Percentiles rank a stretch among this genome's conserved stretches.
phyloP scores from a whole-genome alignment of 257 asterid species.

The Solanum pennellii region DNA sequence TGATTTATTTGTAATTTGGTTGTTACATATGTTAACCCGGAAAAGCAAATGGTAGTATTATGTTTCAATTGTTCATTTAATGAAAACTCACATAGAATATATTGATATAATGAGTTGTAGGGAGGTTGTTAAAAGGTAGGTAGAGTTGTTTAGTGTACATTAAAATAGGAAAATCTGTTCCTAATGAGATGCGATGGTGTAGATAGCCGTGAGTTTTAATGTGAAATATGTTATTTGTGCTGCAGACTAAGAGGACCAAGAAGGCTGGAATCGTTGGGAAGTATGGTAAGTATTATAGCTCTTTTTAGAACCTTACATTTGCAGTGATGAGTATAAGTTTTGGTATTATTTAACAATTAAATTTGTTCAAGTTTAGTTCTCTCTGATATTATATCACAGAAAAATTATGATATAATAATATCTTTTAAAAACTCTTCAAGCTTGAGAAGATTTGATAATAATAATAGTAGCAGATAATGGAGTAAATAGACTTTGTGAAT shows the following conservation, averaged over 20 bases:
- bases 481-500: background rate
- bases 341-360: background rate
- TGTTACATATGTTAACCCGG: background rate
- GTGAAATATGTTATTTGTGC: background rate
- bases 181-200: background rate
- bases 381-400: background rate
- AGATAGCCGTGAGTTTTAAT: background rate
- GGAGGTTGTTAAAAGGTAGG: background rate
- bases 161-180: background rate
- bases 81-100: background rate
- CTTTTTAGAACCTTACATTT: background rate
- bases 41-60: background rate
- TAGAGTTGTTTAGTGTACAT: background rate
- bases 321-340: background rate
- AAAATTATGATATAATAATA: too few relatives aligned
- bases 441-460: background rate
- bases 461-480: background rate
- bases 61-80: background rate
- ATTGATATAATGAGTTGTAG: background rate
- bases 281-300: background rate
- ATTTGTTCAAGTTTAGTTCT: background rate
- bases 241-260: conserved; percentile 3
- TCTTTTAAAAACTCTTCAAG: background rate
- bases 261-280: background rate
- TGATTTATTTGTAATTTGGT: background rate